Conservation (phyloP, 163 green algal genomes). For the Chlamydomonas reinhardtii region DNA sequence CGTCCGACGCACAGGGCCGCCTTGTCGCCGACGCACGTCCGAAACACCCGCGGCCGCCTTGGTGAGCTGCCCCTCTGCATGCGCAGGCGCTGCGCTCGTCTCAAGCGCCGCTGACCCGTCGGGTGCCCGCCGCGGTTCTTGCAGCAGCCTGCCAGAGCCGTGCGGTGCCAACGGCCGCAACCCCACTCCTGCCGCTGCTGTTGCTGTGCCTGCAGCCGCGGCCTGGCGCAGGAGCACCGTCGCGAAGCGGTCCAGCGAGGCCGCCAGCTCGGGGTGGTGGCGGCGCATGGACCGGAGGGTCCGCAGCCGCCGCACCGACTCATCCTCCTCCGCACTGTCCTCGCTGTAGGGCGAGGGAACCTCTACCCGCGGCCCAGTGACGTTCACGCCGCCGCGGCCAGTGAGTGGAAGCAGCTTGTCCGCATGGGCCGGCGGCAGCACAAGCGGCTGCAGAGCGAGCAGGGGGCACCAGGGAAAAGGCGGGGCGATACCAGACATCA, state of each 20-base stretch:
- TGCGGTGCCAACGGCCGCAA: not conserved
- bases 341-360: conserved; percentile 25
- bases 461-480: not conserved
- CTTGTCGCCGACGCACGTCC: not conserved
- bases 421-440: not conserved
- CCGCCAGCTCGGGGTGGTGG: conserved; percentile 9
- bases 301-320: not conserved
- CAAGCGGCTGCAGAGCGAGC: not conserved
- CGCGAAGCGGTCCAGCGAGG: conserved; percentile 24
- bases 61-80: too few relatives aligned
- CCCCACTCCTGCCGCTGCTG: not conserved
- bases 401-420: not conserved
- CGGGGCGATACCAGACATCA: not conserved
- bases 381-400: too few relatives aligned
- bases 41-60: not conserved
- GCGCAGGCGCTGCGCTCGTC: too few relatives aligned
- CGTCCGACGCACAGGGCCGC: not conserved
- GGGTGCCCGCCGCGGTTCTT: not conserved
- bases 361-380: not conserved
- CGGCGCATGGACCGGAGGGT: not conserved
- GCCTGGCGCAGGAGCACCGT: not conserved
- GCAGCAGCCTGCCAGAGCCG: too few relatives aligned
- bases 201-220: not conserved
- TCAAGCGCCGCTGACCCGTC: not conserved
- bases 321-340: conserved; percentile 13